These are phyloP conservation scores for Castanea mollissima DNA, from an alignment of 306 rosid species.

Conservation along the genomic window DNA sequence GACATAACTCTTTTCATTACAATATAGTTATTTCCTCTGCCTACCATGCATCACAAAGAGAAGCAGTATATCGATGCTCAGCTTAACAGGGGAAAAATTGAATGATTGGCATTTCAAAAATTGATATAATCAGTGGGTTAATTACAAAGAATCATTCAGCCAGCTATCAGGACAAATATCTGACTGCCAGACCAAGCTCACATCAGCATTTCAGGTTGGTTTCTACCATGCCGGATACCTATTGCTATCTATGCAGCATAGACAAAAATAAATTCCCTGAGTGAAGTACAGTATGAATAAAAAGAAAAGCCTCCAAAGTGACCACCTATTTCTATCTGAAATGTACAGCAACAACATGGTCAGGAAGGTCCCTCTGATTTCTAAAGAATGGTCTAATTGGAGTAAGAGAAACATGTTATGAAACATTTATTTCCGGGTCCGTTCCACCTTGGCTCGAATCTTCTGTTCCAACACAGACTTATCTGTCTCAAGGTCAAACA, in stretches of 20 bases:
- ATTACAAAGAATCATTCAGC: constrained; percentile 10
- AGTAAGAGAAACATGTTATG: constrained; percentile 20
- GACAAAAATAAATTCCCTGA: background rate
- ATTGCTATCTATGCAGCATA: constrained; percentile 6
- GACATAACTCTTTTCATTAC: rapidly evolving
- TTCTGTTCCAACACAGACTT: constrained; percentile 66
- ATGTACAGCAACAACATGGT: constrained; percentile 24
- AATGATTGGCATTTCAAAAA: background rate
- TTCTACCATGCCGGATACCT: constrained; percentile 7
- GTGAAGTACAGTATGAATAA: constrained; percentile 23
- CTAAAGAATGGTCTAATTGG: constrained; percentile 3
- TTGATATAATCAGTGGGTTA: background rate
- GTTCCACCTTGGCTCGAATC: constrained; percentile 65
- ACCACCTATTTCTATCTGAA: constrained; percentile 2
- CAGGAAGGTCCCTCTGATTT: constrained; percentile 1
- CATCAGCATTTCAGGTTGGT: background rate
- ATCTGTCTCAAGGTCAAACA: constrained; percentile 86
- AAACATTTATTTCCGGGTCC: constrained; percentile 34
- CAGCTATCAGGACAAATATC: background rate
- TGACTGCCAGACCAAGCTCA: background rate
- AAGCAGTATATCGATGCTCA: too few species aligned
- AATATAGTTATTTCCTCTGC: too few species aligned
- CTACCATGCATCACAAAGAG: too few species aligned
- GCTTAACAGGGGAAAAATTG: background rate
- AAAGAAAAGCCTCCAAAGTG: constrained; percentile 30